A percentile compares a stretch with the other conserved stretches of the same genome.
Evolutionary conservation across 2,329 filamentous ascomycete genomes (phyloP).

Genomic region (Aspergillus pseudoglaucus): DNA sequence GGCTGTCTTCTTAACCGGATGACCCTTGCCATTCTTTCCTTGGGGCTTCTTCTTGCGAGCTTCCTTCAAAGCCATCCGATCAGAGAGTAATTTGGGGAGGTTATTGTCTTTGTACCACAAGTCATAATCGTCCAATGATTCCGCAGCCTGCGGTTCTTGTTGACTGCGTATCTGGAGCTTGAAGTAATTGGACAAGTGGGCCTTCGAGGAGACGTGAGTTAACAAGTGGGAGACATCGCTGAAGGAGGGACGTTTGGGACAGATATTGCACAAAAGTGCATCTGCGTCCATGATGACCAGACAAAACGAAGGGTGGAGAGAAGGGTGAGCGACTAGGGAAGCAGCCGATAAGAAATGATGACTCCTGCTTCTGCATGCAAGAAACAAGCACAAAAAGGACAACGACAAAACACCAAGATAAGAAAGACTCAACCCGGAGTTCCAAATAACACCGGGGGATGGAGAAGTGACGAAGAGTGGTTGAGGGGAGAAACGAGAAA

Average conservation of each 20-base stretch:
- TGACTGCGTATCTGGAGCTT: conserved; percentile 68
- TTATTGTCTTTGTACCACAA: conserved; percentile 68
- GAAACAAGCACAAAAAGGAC: conserved; percentile 14
- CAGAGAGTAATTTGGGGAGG: conserved; percentile 66
- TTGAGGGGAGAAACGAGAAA: background rate
- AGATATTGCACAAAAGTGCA: conserved; percentile 74
- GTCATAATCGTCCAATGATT: conserved; percentile 62
- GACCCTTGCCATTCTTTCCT: conserved; percentile 1
- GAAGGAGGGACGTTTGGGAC: conserved; percentile 71
- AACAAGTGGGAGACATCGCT: conserved; percentile 87
- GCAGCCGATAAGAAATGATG: conserved; percentile 20
- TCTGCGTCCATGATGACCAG: conserved; percentile 42
- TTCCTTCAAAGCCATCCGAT: conserved; percentile 71
- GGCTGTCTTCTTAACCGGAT: background rate
- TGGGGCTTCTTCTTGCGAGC: conserved; percentile 49
- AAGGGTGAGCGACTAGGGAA: conserved; percentile 12
- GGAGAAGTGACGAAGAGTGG: conserved; percentile 1
- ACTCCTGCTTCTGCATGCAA: conserved; percentile 14
- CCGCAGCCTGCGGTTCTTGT: conserved; percentile 58
- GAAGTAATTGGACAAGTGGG: conserved; percentile 80
- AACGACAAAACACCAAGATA: conserved; percentile 16
- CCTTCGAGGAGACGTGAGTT: conserved; percentile 87
- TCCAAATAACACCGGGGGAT: conserved; percentile 13
- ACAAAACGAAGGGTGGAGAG: conserved; percentile 11
- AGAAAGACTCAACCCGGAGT: conserved; percentile 13